Base-by-base conservation (phyloP, 208 protist genomes). In the Borovskyia barvae region DNA sequence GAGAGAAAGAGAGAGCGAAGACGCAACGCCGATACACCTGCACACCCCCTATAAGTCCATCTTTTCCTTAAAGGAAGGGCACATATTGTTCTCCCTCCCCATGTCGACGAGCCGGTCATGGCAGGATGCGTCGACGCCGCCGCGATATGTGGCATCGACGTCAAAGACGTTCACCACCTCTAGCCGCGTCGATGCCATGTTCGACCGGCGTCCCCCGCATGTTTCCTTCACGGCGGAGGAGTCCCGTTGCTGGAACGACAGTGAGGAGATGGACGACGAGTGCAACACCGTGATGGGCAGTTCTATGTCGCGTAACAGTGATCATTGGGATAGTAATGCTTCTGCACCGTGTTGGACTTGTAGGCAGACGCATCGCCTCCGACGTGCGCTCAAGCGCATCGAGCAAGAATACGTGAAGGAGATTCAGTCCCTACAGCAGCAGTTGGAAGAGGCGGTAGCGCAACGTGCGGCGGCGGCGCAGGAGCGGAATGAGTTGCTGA, bases 401-500 rank as follows among this genome's bases (percentile, higher is more conserved):
- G 63, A 70, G 33, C 20, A 39, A 20, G 39, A 62, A 14, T 70
- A 70, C 39, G 30, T 70, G 9, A 14, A 29, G 0, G 36, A 62
- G 50, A 70, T 70, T 14, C 20, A 62, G 20, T 56, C 37, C 7
- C 35, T 70, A 30, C 63, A 46, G 30, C 37, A 49, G 39, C 54
- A 63, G 24, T 24, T 70, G 19, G 35, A 51, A 32, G 46, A 57
- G 24, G 63, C 54, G 4, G 43, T 45, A 19, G 48, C 54, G 11
- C 63, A 70, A 40, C 63, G 63, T 11, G 35, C 47, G 3, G 9
- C 52, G 12, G 63, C 63, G 11, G 29, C 57, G 39, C 48, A 39
- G 47, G 63, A 70, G 53, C 63, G 63, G 15, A 58, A 70, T 28
- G 63, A 56, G n/a, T 48, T 70, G 3, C 53, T 70, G n/a, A 45